Evolutionary conservation across 2,329 filamentous ascomycete genomes (phyloP).

Genomic region (Fusarium sp.): DNA sequence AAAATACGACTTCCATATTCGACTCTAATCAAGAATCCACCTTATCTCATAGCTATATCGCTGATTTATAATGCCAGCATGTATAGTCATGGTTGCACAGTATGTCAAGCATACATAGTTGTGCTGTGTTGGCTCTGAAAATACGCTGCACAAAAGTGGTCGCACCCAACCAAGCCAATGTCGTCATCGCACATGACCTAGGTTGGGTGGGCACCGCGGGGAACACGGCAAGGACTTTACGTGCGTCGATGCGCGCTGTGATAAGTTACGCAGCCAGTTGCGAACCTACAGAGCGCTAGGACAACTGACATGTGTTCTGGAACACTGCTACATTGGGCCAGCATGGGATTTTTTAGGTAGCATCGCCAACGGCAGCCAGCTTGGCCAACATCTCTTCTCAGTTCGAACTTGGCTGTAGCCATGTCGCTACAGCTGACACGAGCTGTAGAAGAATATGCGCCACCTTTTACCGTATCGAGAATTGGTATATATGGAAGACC

Average conservation of each 20-base stretch:
- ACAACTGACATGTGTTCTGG: conserved; percentile 41
- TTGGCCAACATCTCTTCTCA: conserved; percentile 13
- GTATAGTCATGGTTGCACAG: too few relatives aligned
- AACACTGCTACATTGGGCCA: conserved; percentile 38
- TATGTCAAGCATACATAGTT: too few relatives aligned
- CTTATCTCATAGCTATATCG: too few relatives aligned
- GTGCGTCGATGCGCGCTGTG: conserved; percentile 27
- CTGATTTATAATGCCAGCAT: too few relatives aligned
- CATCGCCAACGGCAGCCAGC: conserved; percentile 3
- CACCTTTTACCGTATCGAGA: not conserved
- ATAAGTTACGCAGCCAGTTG: conserved; percentile 18
- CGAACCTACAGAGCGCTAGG: conserved; percentile 30
- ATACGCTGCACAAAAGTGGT: conserved; percentile 23
- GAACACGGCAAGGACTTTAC: conserved; percentile 35
- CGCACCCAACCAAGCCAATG: conserved; percentile 13
- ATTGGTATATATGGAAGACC: conserved; percentile 4
- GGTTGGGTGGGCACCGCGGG: conserved; percentile 35
- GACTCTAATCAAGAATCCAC: not conserved
- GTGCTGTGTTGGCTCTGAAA: too few relatives aligned
- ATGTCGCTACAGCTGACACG: not conserved
- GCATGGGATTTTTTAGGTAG: not conserved
- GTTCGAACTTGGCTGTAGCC: too few relatives aligned
- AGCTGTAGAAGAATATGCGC: not conserved
- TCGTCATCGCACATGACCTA: conserved; percentile 47
- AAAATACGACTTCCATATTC: not conserved